These are phyloP conservation scores for Schizophyllum commune DNA, from an alignment of 1,284 basidiomycete species.

Conservation along the genomic window DNA sequence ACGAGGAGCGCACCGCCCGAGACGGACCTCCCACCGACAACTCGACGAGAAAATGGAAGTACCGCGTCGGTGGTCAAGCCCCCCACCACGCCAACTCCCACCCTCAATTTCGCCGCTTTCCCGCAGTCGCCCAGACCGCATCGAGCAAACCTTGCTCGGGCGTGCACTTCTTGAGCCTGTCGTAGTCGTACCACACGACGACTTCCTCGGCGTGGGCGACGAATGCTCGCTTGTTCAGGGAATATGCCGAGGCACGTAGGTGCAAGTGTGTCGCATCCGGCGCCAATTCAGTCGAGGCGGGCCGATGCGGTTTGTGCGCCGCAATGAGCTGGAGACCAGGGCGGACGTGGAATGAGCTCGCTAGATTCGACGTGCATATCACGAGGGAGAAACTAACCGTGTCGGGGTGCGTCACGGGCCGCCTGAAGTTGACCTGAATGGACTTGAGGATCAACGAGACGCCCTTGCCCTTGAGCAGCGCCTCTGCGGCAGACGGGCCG, in stretches of 20 bases:
- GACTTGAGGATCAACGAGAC: conserved; percentile 67
- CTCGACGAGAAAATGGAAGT: too few species aligned
- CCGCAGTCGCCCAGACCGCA: not conserved
- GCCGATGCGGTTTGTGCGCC: conserved; percentile 40
- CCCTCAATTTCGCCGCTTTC: too few species aligned
- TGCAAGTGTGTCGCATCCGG: conserved; percentile 36
- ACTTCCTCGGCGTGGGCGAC: conserved; percentile 58
- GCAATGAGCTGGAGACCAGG: conserved; percentile 42
- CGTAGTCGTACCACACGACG: conserved; percentile 73
- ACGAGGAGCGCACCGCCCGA: too few species aligned
- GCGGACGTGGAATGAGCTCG: conserved; percentile 1
- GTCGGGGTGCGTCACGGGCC: conserved; percentile 66
- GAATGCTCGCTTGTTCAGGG: conserved; percentile 48
- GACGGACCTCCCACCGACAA: too few species aligned
- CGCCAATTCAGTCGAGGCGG: conserved; percentile 7
- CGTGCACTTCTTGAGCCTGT: conserved; percentile 52
- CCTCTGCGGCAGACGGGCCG: conserved; percentile 42
- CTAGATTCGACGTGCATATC: conserved; percentile 3
- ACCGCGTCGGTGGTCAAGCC: too few species aligned
- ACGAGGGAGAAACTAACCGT: conserved; percentile 37
- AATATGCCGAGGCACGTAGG: conserved; percentile 49
- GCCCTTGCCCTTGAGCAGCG: conserved; percentile 53
- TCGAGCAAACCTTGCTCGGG: conserved; percentile 21
- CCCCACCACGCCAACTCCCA: too few species aligned
- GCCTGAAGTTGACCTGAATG: conserved; percentile 53